phyloP scores from a whole-genome alignment of 2,329 filamentous ascomycete genomes.

The Teratosphaeria zuluensis region DNA sequence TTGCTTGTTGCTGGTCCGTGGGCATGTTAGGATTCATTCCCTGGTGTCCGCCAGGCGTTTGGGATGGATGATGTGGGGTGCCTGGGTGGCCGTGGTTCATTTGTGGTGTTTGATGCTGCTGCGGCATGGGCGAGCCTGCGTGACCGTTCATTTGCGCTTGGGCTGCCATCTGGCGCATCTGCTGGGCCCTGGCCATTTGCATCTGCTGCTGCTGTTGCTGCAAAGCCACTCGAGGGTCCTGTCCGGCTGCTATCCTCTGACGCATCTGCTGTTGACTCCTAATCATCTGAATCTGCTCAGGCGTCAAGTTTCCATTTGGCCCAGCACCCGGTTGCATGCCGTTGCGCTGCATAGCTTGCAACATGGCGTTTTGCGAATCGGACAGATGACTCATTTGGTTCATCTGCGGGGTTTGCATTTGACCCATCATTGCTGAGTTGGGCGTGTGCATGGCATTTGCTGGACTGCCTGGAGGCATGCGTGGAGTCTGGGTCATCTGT shows the following conservation, averaged over 20 bases:
- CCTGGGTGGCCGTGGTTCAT: conserved; percentile 7
- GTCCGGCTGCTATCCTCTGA: conserved; percentile 14
- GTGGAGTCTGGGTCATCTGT: conserved; percentile 28
- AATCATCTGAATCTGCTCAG: conserved; percentile 7
- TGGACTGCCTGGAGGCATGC: conserved; percentile 26
- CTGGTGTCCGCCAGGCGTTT: neutral
- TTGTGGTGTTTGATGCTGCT: conserved; percentile 6
- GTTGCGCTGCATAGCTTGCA: conserved; percentile 23
- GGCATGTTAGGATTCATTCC: conserved; percentile 5
- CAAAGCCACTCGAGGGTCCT: conserved; percentile 8
- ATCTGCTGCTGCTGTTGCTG: conserved; percentile 12
- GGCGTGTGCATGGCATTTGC: conserved; percentile 20
- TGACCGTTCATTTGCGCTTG: conserved; percentile 13
- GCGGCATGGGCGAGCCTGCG: conserved; percentile 7
- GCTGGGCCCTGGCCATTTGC: conserved; percentile 8
- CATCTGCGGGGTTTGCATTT: conserved; percentile 21
- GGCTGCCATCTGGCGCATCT: conserved; percentile 17
- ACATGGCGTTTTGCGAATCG: conserved; percentile 23
- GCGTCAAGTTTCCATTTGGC: conserved; percentile 12
- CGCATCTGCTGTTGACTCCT: conserved; percentile 7
- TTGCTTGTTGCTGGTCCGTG: conserved; percentile 8
- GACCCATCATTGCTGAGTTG: conserved; percentile 16
- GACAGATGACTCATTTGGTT: conserved; percentile 18
- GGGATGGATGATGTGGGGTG: neutral
- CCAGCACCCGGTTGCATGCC: conserved; percentile 18